Conservation (phyloP, 331 rosid genomes). For the Erythrophleum ivorense region DNA sequence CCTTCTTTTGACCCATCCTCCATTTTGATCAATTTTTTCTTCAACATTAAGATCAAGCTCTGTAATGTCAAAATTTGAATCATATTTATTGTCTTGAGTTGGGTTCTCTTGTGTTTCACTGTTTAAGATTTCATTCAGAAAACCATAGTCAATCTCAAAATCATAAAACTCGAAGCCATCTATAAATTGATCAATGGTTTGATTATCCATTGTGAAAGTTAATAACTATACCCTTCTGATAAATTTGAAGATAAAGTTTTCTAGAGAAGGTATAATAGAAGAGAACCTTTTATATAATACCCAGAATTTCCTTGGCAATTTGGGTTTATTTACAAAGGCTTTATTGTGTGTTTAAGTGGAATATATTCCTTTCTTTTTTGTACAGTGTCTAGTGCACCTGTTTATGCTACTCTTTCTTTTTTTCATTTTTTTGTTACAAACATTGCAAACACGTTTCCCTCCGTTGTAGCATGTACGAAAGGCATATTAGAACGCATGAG, state of each 20-base stretch:
- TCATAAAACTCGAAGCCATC: not conserved
- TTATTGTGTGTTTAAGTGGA: not conserved
- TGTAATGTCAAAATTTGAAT: not conserved
- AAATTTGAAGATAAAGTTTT: not conserved
- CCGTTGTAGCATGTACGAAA: not conserved
- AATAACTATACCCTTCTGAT: not conserved
- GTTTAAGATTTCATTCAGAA: slow-evolving; percentile 7
- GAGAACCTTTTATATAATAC: not conserved
- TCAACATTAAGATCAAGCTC: not conserved
- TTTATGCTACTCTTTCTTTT: not conserved
- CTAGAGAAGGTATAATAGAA: not conserved
- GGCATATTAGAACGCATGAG: not conserved
- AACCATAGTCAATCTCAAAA: slow-evolving; percentile 32
- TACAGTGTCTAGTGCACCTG: not conserved
- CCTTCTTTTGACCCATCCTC: slow-evolving; percentile 36
- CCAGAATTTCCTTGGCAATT: not conserved
- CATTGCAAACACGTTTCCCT: not conserved
- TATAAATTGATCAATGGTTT: not conserved
- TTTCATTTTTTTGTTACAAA: not conserved
- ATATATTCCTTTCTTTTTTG: slow-evolving; percentile 1
- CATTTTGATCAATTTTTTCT: not conserved
- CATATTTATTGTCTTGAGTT: not conserved
- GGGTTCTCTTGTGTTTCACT: slow-evolving; percentile 19
- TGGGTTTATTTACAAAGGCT: not conserved
- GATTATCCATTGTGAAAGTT: slow-evolving; percentile 12